Conservation (phyloP, 257 asterid genomes). For the Verbascum thapsus region DNA sequence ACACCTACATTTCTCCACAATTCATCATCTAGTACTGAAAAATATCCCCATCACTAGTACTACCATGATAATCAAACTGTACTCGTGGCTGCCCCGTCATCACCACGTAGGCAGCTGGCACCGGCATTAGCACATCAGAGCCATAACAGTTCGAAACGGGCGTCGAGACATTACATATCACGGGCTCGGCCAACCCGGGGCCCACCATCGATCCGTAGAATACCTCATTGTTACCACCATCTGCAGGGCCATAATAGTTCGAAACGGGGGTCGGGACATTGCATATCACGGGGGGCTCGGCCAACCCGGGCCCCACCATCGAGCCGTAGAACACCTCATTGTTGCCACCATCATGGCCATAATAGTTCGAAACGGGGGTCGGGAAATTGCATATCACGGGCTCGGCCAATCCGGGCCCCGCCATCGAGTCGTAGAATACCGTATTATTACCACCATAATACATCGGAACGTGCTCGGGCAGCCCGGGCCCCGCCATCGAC, state of each 20-base stretch:
- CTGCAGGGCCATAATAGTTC: no score
- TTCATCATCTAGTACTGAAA: not conserved
- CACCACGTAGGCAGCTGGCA: not conserved
- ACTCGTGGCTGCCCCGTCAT: not conserved
- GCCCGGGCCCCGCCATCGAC: no score
- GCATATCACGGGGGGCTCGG: not conserved
- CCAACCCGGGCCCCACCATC: not conserved
- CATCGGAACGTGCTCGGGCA: no score
- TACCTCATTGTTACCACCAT: not conserved
- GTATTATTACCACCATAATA: no score
- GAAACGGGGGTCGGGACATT: not conserved
- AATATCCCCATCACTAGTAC: not conserved
- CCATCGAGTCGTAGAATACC: not conserved
- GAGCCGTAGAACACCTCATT: not conserved
- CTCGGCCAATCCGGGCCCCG: slow-evolving; percentile 1
- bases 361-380: no score
- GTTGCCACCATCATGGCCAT: no score
- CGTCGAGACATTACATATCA: not conserved
- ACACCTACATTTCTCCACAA: not conserved
- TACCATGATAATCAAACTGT: not conserved
- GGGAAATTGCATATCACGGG: not conserved
- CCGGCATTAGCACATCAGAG: not conserved
- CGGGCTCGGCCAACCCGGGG: slow-evolving; percentile 4
- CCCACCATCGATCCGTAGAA: not conserved
- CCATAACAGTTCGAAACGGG: no score